These are phyloP conservation scores for Neurospora hispaniola DNA, from an alignment of 495 filamentous ascomycete species.

Conservation along the genomic window DNA sequence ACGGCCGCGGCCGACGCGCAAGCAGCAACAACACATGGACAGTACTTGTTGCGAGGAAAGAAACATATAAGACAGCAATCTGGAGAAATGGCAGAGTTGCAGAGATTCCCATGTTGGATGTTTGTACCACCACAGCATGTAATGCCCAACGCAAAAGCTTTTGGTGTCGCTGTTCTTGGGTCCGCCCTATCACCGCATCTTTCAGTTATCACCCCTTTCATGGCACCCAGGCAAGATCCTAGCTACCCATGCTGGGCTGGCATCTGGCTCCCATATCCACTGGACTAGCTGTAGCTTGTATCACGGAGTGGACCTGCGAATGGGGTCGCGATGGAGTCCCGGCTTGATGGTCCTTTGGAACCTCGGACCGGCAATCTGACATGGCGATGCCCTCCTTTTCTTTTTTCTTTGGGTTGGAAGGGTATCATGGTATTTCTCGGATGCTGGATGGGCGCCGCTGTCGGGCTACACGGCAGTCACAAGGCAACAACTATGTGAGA, in stretches of 20 bases:
- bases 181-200: neutral
- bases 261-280: neutral
- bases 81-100: neutral
- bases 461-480: neutral
- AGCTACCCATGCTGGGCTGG: neutral
- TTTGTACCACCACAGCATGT: neutral
- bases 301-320: neutral
- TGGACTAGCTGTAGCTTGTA: neutral
- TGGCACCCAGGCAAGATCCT: neutral
- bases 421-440: neutral
- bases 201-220: neutral
- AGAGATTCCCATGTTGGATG: neutral
- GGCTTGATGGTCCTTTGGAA: neutral
- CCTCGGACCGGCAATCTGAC: neutral
- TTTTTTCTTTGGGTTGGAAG: neutral
- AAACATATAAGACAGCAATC: neutral
- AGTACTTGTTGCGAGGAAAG: neutral
- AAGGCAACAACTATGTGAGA: neutral
- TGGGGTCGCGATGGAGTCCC: neutral
- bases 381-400: neutral
- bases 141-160: neutral
- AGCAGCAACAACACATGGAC: neutral
- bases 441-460: neutral
- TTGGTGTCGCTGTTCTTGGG: neutral
- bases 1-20: neutral